Conservation (phyloP, 2,329 filamentous ascomycete species). For the Aspergillus pseudoglaucus region DNA sequence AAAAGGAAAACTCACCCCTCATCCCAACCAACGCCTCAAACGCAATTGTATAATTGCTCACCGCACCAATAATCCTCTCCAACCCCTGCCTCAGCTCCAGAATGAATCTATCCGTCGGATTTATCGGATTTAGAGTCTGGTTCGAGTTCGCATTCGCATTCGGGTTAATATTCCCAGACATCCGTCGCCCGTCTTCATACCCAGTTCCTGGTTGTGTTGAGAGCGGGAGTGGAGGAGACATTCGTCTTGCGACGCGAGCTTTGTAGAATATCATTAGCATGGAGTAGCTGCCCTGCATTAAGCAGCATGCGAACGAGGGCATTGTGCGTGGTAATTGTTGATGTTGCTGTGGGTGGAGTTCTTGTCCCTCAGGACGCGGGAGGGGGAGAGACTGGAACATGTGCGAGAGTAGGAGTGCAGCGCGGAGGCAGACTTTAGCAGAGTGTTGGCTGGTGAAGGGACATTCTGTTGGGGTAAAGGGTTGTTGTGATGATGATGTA, state of each 20-base stretch:
- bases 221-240: conserved; percentile 7
- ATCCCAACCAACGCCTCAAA: conserved; percentile 40
- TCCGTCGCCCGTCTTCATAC: not conserved
- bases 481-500: conserved; percentile 15
- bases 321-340: conserved; percentile 35
- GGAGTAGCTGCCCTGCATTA: conserved; percentile 43
- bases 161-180: not conserved
- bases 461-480: conserved; percentile 28
- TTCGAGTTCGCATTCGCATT: conserved; percentile 15
- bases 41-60: conserved; percentile 36
- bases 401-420: conserved; percentile 35
- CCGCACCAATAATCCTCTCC: conserved; percentile 29
- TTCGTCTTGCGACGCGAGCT: conserved; percentile 30
- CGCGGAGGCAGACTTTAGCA: conserved; percentile 34
- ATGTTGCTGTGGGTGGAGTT: conserved; percentile 8
- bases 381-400: conserved; percentile 36
- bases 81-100: conserved; percentile 34
- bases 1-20: conserved; percentile 28
- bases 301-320: conserved; percentile 42
- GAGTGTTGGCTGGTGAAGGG: conserved; percentile 38
- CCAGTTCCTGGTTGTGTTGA: not conserved
- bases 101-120: conserved; percentile 25
- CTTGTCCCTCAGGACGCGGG: conserved; percentile 25
- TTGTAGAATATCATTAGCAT: conserved; percentile 43
- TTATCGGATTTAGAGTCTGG: conserved; percentile 15